phyloP scores from a whole-genome alignment of 192 early-diverging fungal species.

The Coemansia sp. region DNA sequence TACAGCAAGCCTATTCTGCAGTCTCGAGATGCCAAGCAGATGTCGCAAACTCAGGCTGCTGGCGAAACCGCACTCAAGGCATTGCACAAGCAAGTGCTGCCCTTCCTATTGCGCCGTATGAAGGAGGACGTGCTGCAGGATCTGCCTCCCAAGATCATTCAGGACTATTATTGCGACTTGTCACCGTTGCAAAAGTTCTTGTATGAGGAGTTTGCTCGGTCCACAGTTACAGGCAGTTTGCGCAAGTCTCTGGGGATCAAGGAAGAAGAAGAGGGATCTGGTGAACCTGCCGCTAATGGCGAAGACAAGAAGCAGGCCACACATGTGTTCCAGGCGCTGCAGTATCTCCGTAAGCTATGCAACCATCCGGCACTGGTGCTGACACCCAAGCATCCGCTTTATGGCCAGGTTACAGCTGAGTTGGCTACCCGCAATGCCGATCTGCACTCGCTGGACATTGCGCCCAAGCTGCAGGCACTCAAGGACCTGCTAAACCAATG shows the following conservation, averaged over 20 bases:
- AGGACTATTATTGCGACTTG: constrained; percentile 98
- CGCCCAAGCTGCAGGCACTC: constrained; percentile 90
- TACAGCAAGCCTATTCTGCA: constrained; percentile 91
- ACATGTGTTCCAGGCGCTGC: constrained; percentile 97
- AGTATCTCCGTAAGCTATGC: constrained; percentile 92
- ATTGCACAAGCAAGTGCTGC: constrained; percentile 93
- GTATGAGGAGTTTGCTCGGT: constrained; percentile 91
- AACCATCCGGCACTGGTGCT: constrained; percentile 94
- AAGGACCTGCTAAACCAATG: constrained; percentile 89
- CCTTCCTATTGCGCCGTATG: constrained; percentile 92
- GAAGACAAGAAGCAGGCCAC: constrained; percentile 50
- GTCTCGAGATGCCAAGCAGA: constrained; percentile 81
- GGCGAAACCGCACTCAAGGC: constrained; percentile 75
- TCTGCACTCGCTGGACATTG: constrained; percentile 53
- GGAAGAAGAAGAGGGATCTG: neutral
- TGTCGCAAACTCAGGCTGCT: constrained; percentile 25
- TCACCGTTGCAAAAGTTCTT: constrained; percentile 84
- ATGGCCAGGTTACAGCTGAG: constrained; percentile 61
- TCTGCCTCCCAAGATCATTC: constrained; percentile 98
- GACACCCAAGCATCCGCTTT: constrained; percentile 85
- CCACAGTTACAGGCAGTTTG: constrained; percentile 34
- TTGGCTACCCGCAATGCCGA: constrained; percentile 54
- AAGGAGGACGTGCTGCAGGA: constrained; percentile 97
- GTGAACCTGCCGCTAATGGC: neutral
- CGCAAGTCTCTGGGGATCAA: constrained; percentile 27